A percentile compares a stretch with the other conserved stretches of the same genome.
phyloP scores from a whole-genome alignment of 352 stramenopile genomes.

The Aphanomyces cochlioides region DNA sequence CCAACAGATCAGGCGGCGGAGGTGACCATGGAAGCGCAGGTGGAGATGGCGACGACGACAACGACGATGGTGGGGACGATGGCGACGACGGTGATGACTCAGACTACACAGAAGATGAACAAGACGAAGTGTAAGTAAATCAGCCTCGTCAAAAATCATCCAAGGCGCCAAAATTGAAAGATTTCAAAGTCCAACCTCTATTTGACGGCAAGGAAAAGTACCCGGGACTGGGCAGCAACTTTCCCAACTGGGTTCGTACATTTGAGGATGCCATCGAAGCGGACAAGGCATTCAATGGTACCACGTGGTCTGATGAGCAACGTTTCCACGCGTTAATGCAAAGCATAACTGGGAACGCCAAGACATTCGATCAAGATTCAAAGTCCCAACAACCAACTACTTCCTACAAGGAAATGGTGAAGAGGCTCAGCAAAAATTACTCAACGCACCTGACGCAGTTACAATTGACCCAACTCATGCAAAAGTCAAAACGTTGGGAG shows the following conservation, averaged over 20 bases:
- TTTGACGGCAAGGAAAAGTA: conserved; percentile 7
- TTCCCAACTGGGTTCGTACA: not conserved
- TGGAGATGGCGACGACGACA: not conserved
- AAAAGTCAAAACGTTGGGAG: not conserved
- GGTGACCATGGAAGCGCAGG: not conserved
- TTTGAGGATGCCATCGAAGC: not conserved
- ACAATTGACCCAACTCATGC: not conserved
- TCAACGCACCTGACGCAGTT: not conserved
- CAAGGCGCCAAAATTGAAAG: not conserved
- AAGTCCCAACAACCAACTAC: not conserved
- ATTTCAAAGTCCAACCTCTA: conserved; percentile 4
- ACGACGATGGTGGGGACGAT: not conserved
- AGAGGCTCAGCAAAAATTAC: not conserved
- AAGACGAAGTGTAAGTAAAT: not conserved
- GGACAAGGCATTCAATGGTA: not conserved
- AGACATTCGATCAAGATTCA: not conserved
- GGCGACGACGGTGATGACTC: not conserved
- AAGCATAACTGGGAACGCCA: not conserved
- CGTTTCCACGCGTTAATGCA: not conserved
- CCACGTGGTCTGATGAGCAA: not conserved
- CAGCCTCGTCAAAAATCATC: not conserved
- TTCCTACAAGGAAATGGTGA: not conserved
- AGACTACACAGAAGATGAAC: not conserved
- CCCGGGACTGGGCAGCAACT: not conserved
- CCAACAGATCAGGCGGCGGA: not conserved